Percentiles rank a stretch among this genome's conserved stretches.
These are phyloP conservation scores for Dipodascus albidus DNA, from an alignment of 805 yeast species.

Conservation along the genomic window DNA sequence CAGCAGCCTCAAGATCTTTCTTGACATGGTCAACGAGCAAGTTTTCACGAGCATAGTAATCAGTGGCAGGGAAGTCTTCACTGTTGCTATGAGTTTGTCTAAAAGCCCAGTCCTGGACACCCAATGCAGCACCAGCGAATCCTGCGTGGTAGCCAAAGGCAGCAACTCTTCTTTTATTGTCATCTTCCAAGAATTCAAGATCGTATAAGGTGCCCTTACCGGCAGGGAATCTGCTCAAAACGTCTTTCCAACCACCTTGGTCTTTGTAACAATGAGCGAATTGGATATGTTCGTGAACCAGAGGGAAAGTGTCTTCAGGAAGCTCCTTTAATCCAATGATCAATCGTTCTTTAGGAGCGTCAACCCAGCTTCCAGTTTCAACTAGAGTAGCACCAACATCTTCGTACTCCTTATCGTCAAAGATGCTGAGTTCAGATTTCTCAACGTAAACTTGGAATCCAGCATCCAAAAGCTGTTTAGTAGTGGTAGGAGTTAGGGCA, in stretches of 20 bases:
- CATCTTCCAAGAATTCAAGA: constrained; percentile 88
- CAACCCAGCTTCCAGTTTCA: constrained; percentile 86
- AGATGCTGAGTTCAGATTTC: constrained; percentile 74
- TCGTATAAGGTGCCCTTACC: constrained; percentile 91
- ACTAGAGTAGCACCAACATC: constrained; percentile 76
- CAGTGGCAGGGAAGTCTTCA: constrained; percentile 65
- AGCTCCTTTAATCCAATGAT: constrained; percentile 91
- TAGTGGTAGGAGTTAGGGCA: constrained; percentile 86
- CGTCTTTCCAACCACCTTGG: constrained; percentile 96
- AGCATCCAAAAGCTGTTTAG: constrained; percentile 70
- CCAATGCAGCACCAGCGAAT: constrained; percentile 99
- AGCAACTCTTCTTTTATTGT: constrained; percentile 95
- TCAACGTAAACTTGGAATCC: constrained; percentile 88
- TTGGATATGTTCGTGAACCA: constrained; percentile 92
- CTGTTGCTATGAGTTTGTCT: constrained; percentile 54
- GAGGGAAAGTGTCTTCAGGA: constrained; percentile 86
- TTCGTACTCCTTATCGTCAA: constrained; percentile 62
- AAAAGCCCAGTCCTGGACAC: constrained; percentile 88
- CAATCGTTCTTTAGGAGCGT: constrained; percentile 83
- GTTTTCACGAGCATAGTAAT: constrained; percentile 73
- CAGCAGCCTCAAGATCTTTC: constrained; percentile 39
- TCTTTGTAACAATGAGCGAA: constrained; percentile 98
- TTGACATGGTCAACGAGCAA: constrained; percentile 65
- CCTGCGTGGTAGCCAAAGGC: constrained; percentile 99
- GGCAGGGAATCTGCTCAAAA: constrained; percentile 73